These are phyloP conservation scores for Allomyces arbusculus DNA, from an alignment of 192 early-diverging fungal genomes.

Conservation along the genomic window DNA sequence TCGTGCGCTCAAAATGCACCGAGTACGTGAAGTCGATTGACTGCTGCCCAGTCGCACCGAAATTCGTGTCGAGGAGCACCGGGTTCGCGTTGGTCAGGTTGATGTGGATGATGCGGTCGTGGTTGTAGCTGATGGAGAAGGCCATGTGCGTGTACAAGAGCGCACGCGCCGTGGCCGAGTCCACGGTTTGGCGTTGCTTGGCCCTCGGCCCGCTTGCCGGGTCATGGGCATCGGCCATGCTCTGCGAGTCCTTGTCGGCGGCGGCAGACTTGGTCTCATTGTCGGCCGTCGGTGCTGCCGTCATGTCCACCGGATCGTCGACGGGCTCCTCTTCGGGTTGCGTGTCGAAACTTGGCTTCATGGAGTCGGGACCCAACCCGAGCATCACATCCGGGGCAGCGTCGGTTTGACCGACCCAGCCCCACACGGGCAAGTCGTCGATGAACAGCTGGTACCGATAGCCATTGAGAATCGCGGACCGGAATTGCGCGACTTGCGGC, in stretches of 20 bases:
- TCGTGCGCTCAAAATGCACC: slow-evolving; percentile 36
- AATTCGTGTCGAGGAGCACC: slow-evolving; percentile 9
- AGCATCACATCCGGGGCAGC: background rate
- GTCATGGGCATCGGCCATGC: too few species aligned
- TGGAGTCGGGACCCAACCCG: too few species aligned
- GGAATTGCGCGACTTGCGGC: slow-evolving; percentile 30
- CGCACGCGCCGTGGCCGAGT: background rate
- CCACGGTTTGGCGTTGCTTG: background rate
- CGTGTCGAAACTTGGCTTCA: background rate
- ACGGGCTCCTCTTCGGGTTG: background rate
- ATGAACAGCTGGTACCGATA: slow-evolving; percentile 51
- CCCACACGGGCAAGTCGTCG: slow-evolving; percentile 10
- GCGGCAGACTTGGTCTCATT: too few species aligned
- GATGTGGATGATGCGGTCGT: slow-evolving; percentile 27
- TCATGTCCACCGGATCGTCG: background rate
- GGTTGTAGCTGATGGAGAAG: background rate
- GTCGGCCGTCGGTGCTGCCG: too few species aligned
- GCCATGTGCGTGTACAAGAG: background rate
- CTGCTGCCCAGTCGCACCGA: background rate
- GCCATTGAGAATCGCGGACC: slow-evolving; percentile 36
- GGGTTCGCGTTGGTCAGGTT: slow-evolving; percentile 17
- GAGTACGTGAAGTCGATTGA: slow-evolving; percentile 47
- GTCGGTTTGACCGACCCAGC: slow-evolving; percentile 14
- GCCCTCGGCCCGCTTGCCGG: too few species aligned
- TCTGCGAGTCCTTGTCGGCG: background rate